Conservation (phyloP, 495 filamentous ascomycete genomes). For the Talaromyces proteolyticus region DNA sequence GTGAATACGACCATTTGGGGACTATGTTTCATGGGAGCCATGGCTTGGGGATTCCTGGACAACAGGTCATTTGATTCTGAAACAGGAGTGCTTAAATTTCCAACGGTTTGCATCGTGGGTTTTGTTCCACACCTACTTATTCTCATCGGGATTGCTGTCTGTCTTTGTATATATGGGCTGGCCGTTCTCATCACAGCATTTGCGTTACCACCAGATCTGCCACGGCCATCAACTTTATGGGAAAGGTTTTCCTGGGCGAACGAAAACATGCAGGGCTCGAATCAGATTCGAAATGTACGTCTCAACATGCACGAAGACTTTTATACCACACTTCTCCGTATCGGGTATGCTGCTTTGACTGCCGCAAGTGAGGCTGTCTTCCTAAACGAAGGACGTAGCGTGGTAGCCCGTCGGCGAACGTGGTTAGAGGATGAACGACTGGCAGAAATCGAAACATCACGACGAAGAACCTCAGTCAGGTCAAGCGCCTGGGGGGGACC, state of each 20-base stretch:
- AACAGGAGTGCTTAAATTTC: constrained; percentile 63
- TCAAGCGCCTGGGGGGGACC: constrained; percentile 20
- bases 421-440: constrained; percentile 89
- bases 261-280: constrained; percentile 86
- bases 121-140: constrained; percentile 91
- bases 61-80: constrained; percentile 44
- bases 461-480: constrained; percentile 15
- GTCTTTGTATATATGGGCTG: constrained; percentile 66
- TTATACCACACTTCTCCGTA: constrained; percentile 80
- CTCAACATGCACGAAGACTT: constrained; percentile 88
- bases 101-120: constrained; percentile 90
- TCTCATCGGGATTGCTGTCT: constrained; percentile 67
- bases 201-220: constrained; percentile 47
- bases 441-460: constrained; percentile 46
- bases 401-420: constrained; percentile 71
- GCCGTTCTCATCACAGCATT: constrained; percentile 73
- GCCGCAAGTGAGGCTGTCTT: constrained; percentile 95
- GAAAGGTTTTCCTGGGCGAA: constrained; percentile 61
- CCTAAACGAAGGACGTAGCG: constrained; percentile 77
- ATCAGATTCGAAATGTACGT: constrained; percentile 70
- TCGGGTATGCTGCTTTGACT: constrained; percentile 80
- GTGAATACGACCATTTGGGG: constrained; percentile 87
- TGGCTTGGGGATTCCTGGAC: constrained; percentile 62
- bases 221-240: constrained; percentile 31
- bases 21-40: constrained; percentile 75